A percentile compares a stretch with the other conserved stretches of the same genome.
Conservation (phyloP, 2,329 filamentous ascomycete genomes). For the Sclerotinia borealis region DNA sequence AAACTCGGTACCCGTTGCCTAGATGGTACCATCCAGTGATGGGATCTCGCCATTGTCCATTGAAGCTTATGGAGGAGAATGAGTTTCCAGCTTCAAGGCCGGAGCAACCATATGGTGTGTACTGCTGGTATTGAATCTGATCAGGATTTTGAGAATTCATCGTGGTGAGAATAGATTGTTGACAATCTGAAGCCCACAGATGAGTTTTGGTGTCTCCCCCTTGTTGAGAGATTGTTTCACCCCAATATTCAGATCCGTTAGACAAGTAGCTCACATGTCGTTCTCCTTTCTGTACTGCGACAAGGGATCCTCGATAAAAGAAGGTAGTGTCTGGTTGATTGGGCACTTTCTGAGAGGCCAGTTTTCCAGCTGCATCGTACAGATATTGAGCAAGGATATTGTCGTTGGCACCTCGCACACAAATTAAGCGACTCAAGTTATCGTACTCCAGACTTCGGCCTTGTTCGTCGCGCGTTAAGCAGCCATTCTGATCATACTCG, state of each 20-base stretch:
- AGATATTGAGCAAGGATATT: neutral
- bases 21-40: conserved; percentile 10
- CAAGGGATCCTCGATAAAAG: conserved; percentile 4
- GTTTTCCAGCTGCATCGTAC: conserved; percentile 2
- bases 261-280: neutral
- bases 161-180: neutral
- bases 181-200: conserved; percentile 1
- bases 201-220: neutral
- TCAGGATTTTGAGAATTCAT: neutral
- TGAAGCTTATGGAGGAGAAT: neutral
- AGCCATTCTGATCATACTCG: neutral
- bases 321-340: neutral
- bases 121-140: neutral
- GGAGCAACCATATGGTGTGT: conserved; percentile 4
- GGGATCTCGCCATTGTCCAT: conserved; percentile 10
- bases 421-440: neutral
- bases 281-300: neutral
- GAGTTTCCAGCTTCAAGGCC: neutral
- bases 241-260: conserved; percentile 6
- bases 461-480: conserved; percentile 3
- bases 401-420: neutral
- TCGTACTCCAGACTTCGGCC: conserved; percentile 1
- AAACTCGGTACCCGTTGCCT: conserved; percentile 6
- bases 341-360: neutral
- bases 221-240: neutral